phyloP scores from a whole-genome alignment of 2,329 filamentous ascomycete genomes.

The Microcyclospora tardicrescens region DNA sequence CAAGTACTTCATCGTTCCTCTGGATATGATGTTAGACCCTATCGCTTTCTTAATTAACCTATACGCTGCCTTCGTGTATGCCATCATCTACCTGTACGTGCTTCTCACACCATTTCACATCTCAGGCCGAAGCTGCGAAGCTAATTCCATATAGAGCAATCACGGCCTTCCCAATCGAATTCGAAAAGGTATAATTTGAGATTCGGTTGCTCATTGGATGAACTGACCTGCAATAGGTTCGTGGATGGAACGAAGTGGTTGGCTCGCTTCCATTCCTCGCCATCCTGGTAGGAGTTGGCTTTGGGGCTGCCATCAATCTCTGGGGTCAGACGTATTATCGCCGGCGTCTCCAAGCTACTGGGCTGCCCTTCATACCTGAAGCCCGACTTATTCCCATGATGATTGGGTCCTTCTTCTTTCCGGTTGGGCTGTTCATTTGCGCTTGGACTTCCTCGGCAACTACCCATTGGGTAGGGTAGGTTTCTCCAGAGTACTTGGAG shows the following conservation, averaged over 20 bases:
- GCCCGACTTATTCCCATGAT: slow-evolving; percentile 34
- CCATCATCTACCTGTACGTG: slow-evolving; percentile 25
- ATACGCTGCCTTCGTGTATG: slow-evolving; percentile 20
- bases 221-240: slow-evolving; percentile 15
- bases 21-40: slow-evolving; percentile 17
- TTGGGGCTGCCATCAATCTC: slow-evolving; percentile 11
- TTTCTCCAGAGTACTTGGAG: no score
- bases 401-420: slow-evolving; percentile 28
- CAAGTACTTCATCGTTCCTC: slow-evolving; percentile 16
- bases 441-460: slow-evolving; percentile 30
- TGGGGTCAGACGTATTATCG: slow-evolving; percentile 13
- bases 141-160: no score
- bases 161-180: no score
- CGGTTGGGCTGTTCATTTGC: slow-evolving; percentile 35
- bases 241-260: slow-evolving; percentile 16
- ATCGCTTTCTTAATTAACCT: slow-evolving; percentile 17
- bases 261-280: slow-evolving; percentile 16
- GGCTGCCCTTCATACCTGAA: slow-evolving; percentile 24
- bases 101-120: slow-evolving; percentile 30
- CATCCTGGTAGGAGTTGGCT: slow-evolving; percentile 13
- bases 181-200: no score
- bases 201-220: no score
- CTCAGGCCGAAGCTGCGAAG: no score
- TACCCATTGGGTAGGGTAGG: slow-evolving; percentile 32
- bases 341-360: slow-evolving; percentile 9